Conservation (phyloP, 2,329 filamentous ascomycete genomes). For the Cladobotryum mycophilum region DNA sequence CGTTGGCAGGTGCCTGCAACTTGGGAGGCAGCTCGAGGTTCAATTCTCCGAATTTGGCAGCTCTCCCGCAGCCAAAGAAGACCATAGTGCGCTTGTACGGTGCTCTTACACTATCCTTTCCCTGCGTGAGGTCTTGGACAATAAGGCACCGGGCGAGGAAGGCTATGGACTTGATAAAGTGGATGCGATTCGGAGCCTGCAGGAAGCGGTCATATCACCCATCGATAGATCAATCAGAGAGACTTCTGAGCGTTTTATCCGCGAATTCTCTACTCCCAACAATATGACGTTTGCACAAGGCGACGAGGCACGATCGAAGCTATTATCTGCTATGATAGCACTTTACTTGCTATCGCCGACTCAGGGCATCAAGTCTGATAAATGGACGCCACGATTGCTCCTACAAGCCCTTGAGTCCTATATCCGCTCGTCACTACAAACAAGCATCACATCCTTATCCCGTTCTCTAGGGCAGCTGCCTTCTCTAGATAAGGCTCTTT, state of each 20-base stretch:
- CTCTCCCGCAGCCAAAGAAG: conserved; percentile 52
- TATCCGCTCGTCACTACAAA: conserved; percentile 72
- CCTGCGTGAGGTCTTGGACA: conserved; percentile 65
- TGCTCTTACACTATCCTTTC: conserved; percentile 74
- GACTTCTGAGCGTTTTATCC: conserved; percentile 69
- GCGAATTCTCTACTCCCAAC: conserved; percentile 68
- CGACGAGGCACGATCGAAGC: conserved; percentile 69
- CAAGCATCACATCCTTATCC: conserved; percentile 67
- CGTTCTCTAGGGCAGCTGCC: conserved; percentile 75
- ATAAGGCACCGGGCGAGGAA: conserved; percentile 63
- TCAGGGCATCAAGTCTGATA: conserved; percentile 44
- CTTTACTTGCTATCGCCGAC: conserved; percentile 78
- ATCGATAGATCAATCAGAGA: conserved; percentile 68
- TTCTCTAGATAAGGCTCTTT: conserved; percentile 71
- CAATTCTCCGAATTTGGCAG: conserved; percentile 62
- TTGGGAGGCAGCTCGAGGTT: conserved; percentile 82
- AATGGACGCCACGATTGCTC: conserved; percentile 62
- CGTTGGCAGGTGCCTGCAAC: conserved; percentile 69
- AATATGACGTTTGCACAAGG: conserved; percentile 54
- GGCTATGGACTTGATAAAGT: conserved; percentile 70
- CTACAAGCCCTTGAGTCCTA: conserved; percentile 74
- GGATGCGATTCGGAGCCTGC: conserved; percentile 63
- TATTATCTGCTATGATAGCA: conserved; percentile 66
- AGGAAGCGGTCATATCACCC: conserved; percentile 62
- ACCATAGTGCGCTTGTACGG: conserved; percentile 72